Percentiles rank a stretch among this genome's conserved stretches.
Evolutionary conservation across 805 yeast species (phyloP).

Genomic region (Barnettozyma siamensis): DNA sequence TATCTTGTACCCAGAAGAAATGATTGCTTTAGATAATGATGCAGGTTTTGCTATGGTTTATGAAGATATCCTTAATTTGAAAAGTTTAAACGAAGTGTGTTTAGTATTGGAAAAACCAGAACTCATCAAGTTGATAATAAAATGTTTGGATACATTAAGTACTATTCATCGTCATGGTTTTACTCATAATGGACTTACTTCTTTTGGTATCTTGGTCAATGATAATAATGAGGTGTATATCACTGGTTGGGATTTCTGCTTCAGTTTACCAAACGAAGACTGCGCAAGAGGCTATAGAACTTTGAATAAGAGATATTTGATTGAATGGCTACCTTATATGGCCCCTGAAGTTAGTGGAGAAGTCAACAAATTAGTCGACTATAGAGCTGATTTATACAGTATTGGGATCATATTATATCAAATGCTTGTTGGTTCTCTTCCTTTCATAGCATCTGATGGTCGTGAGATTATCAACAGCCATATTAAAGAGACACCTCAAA

Average conservation of each 20-base stretch:
- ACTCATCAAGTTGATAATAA: slow-evolving; percentile 21
- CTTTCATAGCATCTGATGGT: slow-evolving; percentile 37
- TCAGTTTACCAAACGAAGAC: slow-evolving; percentile 36
- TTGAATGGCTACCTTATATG: slow-evolving; percentile 39
- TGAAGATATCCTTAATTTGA: slow-evolving; percentile 16
- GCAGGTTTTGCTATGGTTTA: slow-evolving; percentile 17
- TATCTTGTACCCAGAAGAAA: slow-evolving; percentile 17
- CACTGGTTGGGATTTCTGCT: slow-evolving; percentile 45
- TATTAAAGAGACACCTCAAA: slow-evolving; percentile 34
- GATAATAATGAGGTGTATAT: slow-evolving; percentile 32
- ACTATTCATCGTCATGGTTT: slow-evolving; percentile 36
- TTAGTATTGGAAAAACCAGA: slow-evolving; percentile 10
- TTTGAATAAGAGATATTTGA: slow-evolving; percentile 32
- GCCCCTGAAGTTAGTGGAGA: slow-evolving; percentile 47
- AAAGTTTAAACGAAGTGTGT: slow-evolving; percentile 14
- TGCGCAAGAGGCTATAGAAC: slow-evolving; percentile 37
- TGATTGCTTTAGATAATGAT: slow-evolving; percentile 8
- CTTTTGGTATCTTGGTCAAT: slow-evolving; percentile 33
- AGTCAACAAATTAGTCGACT: slow-evolving; percentile 34
- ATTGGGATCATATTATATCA: slow-evolving; percentile 47
- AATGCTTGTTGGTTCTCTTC: slow-evolving; percentile 38
- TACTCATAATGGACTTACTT: slow-evolving; percentile 43
- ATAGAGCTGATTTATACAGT: slow-evolving; percentile 43
- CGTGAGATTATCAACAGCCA: slow-evolving; percentile 35
- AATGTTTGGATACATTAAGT: slow-evolving; percentile 22